Evolutionary conservation across 2,329 filamentous ascomycete species (phyloP).

Genomic region (Chrysoporthe cubensis): DNA sequence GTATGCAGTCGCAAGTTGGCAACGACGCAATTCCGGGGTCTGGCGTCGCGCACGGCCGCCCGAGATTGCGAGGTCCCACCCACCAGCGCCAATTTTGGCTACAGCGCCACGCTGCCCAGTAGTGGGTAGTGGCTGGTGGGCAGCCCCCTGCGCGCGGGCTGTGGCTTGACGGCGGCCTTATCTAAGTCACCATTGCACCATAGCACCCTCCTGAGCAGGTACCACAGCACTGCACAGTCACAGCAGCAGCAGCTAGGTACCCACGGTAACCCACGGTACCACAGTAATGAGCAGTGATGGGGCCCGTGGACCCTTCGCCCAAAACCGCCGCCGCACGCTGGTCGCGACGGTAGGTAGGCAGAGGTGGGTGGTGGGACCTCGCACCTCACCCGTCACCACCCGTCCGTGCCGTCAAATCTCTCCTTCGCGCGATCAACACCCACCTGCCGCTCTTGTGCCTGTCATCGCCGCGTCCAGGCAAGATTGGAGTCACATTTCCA

Average conservation of each 20-base stretch:
- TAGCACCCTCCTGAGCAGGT: no score
- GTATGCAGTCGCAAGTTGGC: background rate
- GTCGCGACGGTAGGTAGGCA: no score
- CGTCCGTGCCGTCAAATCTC: background rate
- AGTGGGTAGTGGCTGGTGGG: slow-evolving; percentile 6
- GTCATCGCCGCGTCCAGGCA: background rate
- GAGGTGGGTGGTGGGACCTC: no score
- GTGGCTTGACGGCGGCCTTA: background rate
- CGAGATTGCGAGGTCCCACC: background rate
- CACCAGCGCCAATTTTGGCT: background rate
- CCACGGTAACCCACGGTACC: no score
- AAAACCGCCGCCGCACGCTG: no score
- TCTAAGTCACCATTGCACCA: no score
- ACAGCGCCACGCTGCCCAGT: background rate
- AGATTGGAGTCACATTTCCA: slow-evolving; percentile 6
- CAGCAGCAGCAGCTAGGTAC: no score
- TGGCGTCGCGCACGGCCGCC: background rate
- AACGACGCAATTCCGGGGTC: background rate
- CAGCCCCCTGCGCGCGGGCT: background rate
- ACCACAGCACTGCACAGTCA: no score
- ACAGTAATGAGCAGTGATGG: no score
- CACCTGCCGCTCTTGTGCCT: background rate
- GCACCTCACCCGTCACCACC: no score
- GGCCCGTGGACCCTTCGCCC: no score
- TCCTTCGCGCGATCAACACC: background rate